These are phyloP conservation scores for Paraconiothyrium brasiliense DNA, from an alignment of 2,329 filamentous ascomycete species.

Conservation along the genomic window DNA sequence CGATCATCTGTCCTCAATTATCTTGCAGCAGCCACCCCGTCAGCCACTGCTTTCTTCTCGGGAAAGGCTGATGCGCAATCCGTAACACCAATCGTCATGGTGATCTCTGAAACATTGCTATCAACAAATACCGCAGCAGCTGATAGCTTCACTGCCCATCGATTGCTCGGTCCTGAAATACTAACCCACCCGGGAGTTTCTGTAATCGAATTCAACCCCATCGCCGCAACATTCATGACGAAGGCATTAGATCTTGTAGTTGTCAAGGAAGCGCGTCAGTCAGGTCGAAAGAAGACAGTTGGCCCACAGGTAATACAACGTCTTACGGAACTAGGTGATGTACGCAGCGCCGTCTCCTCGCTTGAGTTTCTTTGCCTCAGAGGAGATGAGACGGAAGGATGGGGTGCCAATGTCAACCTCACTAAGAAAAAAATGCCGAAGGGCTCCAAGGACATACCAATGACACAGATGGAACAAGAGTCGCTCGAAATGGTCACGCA, in stretches of 20 bases:
- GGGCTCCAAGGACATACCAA: constrained; percentile 63
- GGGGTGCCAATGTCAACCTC: constrained; percentile 78
- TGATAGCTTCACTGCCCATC: constrained; percentile 92
- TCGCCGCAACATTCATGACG: constrained; percentile 84
- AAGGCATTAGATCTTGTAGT: constrained; percentile 86
- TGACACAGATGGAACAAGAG: constrained; percentile 82
- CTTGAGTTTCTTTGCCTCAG: constrained; percentile 92
- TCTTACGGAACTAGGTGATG: constrained; percentile 87
- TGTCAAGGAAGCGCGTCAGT: constrained; percentile 83
- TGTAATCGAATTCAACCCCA: constrained; percentile 90
- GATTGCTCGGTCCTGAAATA: constrained; percentile 86
- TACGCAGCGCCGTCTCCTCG: constrained; percentile 90
- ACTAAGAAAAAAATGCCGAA: constrained; percentile 65
- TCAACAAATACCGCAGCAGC: constrained; percentile 85
- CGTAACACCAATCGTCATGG: constrained; percentile 76
- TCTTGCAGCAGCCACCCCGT: constrained; percentile 72
- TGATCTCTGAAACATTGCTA: constrained; percentile 89
- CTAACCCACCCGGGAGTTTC: constrained; percentile 80
- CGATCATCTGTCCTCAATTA: constrained; percentile 79
- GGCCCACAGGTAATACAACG: constrained; percentile 80
- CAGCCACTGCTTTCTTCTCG: constrained; percentile 58
- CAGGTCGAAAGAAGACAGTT: constrained; percentile 77
- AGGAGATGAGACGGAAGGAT: constrained; percentile 81
- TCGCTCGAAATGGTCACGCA: constrained; percentile 83
- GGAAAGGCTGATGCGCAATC: constrained; percentile 32